phyloP scores from a whole-genome alignment of 2,329 filamentous ascomycete genomes.

The Elsinoe batatas region DNA sequence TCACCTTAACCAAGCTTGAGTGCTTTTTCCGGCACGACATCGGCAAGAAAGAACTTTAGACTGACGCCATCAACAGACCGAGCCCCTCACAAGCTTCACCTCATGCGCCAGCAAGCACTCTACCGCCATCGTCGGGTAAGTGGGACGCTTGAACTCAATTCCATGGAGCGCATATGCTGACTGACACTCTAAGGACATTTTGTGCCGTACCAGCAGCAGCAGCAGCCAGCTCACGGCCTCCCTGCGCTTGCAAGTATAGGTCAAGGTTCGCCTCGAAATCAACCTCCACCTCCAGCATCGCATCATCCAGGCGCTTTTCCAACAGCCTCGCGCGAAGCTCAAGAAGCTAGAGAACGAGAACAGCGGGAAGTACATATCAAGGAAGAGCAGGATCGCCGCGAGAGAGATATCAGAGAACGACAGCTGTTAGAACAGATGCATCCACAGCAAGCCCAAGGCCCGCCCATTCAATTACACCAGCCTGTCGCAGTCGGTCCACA shows the following conservation, averaged over 20 bases:
- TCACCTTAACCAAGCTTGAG: background rate
- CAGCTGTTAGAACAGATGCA: slow-evolving; percentile 59
- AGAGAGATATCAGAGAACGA: slow-evolving; percentile 54
- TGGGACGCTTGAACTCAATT: background rate
- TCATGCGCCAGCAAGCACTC: slow-evolving; percentile 21
- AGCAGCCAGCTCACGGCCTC: slow-evolving; percentile 35
- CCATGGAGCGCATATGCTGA: background rate
- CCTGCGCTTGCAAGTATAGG: slow-evolving; percentile 36
- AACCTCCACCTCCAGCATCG: slow-evolving; percentile 26
- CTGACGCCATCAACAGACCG: slow-evolving; percentile 6
- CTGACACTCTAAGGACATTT: slow-evolving; percentile 21
- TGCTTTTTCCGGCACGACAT: background rate
- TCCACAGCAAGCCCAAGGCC: slow-evolving; percentile 77
- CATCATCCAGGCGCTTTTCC: slow-evolving; percentile 36
- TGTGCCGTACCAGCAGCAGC: slow-evolving; percentile 34
- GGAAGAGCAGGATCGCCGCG: slow-evolving; percentile 52
- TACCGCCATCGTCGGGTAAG: slow-evolving; percentile 22
- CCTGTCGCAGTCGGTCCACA: slow-evolving; percentile 69
- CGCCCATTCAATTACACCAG: slow-evolving; percentile 85
- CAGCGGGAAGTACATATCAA: slow-evolving; percentile 47
- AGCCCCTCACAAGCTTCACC: slow-evolving; percentile 25
- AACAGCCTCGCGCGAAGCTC: slow-evolving; percentile 32
- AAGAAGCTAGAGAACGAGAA: slow-evolving; percentile 41
- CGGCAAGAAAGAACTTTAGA: background rate
- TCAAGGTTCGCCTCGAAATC: slow-evolving; percentile 34